Evolutionary conservation across 108 stramenopile species (phyloP), one percentile per base, ranked within the genome.

Genomic region (Cylindrotheca fusiformis): DNA sequence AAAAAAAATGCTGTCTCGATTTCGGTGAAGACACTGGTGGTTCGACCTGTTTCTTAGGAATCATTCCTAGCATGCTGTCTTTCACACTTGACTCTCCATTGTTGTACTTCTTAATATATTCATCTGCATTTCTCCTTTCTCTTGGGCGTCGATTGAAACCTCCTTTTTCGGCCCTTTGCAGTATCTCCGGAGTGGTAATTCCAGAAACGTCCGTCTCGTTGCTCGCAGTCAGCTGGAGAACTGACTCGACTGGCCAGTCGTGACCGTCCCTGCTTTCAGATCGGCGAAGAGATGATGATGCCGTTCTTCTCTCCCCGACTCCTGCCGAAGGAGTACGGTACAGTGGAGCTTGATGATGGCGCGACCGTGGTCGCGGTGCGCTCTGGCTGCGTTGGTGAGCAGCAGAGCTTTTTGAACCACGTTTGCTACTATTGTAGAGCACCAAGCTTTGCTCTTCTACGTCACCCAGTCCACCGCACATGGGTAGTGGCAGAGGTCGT

Each of bases 101-200:
- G 5, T 61, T 49, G 45, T 73, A 73, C 28, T 73, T 73, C 49
- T 55, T 44, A 1, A 73, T 73, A 41, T 73, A 73, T 29, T 73
- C 64, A 41, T 63, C 65, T 27, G 62, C 54, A 44, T 60, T 45
- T 26, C 62, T 60, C 50, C 44, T 47, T 6, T 48, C 60, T 24
- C 46, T 4, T 5, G 21, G 19, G 5, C 4, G 60, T 21, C 60
- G 45, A 10, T 31, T 20, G 3, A 12, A 31, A 4, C 10, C 22
- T 36, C 22, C 57, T 4, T 14, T 36, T 4, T 5, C 14, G 21
- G 32, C 4, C 2, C 32, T 22, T 22, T 26, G 60, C 26, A 46
- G 48, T 36, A 5, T 20, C 36, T 41, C 36, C 14, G 77, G 67
- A 48, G 51, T 67, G 14, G 78, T 79, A 48, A 79, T 70, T n/a